A percentile compares a stretch with the other conserved stretches of the same genome.
These are phyloP conservation scores for Xerocomus amazonicus DNA, from an alignment of 1,284 basidiomycete genomes.

Conservation along the genomic window DNA sequence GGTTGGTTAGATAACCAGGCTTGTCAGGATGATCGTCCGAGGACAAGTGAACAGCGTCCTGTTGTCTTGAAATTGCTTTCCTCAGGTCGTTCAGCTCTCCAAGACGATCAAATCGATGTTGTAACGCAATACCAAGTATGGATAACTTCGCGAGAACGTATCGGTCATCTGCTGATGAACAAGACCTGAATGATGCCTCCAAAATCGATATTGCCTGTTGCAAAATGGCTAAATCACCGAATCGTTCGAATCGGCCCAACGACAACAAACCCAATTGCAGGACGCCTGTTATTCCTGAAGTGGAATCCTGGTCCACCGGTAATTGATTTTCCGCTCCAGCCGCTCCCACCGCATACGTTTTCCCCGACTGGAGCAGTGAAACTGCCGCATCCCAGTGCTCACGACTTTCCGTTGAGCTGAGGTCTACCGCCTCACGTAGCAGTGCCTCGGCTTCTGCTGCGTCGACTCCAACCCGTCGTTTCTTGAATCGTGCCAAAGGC, in stretches of 20 bases:
- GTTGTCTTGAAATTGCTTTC: neutral
- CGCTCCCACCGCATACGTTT: too few relatives aligned
- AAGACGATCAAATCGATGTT: neutral
- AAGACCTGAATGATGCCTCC: neutral
- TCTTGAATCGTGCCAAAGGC: neutral
- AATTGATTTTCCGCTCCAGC: neutral
- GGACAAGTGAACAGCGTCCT: neutral
- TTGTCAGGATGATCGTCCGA: constrained; percentile 1
- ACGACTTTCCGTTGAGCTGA: neutral
- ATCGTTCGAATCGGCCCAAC: neutral
- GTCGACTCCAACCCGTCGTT: neutral
- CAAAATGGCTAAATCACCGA: neutral
- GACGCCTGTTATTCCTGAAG: neutral
- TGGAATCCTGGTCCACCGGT: neutral
- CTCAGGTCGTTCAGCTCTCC: neutral
- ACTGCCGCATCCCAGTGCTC: neutral
- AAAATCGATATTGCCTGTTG: neutral
- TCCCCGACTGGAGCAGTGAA: neutral
- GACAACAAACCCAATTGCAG: neutral
- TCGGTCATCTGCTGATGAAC: neutral
- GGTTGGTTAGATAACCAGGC: neutral
- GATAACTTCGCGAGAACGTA: neutral
- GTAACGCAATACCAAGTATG: neutral
- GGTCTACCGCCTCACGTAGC: neutral
- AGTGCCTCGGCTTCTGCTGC: neutral